These are phyloP conservation scores for Scheffersomyces spartinae DNA, from an alignment of 805 yeast species.

Conservation along the genomic window DNA sequence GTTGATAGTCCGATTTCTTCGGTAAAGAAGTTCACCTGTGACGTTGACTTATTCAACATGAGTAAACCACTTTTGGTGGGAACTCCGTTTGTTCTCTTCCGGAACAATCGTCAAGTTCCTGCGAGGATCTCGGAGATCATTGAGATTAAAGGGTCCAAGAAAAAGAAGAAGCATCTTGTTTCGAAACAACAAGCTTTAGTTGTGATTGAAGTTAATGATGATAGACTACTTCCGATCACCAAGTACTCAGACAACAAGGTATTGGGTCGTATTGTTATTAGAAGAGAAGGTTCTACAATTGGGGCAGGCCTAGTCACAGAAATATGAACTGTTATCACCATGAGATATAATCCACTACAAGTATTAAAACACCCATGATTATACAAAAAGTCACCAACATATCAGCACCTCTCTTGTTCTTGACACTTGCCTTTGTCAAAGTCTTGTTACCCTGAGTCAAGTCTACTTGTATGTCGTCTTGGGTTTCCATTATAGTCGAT, in stretches of 20 bases:
- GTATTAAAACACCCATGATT: constrained; percentile 20
- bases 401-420: constrained; percentile 40
- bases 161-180: constrained; percentile 43
- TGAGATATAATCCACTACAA: constrained; percentile 24
- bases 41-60: constrained; percentile 27
- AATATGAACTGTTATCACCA: constrained; percentile 1
- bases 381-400: constrained; percentile 23
- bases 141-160: constrained; percentile 14
- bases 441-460: constrained; percentile 62
- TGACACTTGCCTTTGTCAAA: constrained; percentile 53
- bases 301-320: constrained; percentile 47
- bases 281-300: constrained; percentile 58
- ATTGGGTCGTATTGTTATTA: constrained; percentile 57
- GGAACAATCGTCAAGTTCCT: constrained; percentile 64
- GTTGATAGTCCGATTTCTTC: constrained; percentile 13
- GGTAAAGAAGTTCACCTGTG: constrained; percentile 16
- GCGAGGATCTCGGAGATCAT: constrained; percentile 46
- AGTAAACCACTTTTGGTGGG: constrained; percentile 71
- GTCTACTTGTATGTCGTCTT: constrained; percentile 53
- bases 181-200: constrained; percentile 51
- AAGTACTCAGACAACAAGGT: constrained; percentile 34
- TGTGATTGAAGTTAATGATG: constrained; percentile 37
- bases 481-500: constrained; percentile 49
- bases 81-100: constrained; percentile 63
- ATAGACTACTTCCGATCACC: constrained; percentile 40